Conservation (phyloP, 2,329 filamentous ascomycete species). For the Zymoseptoria ardabiliae region DNA sequence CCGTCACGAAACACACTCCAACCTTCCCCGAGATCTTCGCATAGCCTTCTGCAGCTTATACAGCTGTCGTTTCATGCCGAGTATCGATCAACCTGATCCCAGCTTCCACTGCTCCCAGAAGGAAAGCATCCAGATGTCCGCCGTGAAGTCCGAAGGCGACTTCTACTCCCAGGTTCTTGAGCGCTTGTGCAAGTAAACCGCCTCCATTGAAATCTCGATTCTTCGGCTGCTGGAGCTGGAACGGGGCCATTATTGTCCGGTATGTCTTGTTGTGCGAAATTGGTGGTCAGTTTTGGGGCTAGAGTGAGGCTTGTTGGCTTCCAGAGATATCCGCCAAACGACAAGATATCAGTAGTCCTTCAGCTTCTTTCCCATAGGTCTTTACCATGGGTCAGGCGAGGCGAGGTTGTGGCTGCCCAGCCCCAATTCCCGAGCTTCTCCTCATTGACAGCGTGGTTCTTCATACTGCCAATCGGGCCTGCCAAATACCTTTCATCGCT, state of each 20-base stretch:
- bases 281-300: too few species aligned
- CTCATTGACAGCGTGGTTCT: too few species aligned
- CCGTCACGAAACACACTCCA: slow-evolving; percentile 42
- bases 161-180: slow-evolving; percentile 36
- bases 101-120: slow-evolving; percentile 36
- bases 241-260: slow-evolving; percentile 10
- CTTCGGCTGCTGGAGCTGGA: slow-evolving; percentile 27
- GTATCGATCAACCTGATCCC: slow-evolving; percentile 41
- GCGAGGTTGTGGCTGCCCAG: too few species aligned
- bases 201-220: slow-evolving; percentile 39
- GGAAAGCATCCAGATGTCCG: slow-evolving; percentile 43
- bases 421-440: too few species aligned
- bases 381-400: too few species aligned
- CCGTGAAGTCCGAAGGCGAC: slow-evolving; percentile 44
- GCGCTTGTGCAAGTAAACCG: slow-evolving; percentile 40
- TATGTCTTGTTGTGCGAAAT: neutral
- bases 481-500: too few species aligned
- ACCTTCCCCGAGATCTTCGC: slow-evolving; percentile 38
- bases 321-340: too few species aligned
- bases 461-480: too few species aligned
- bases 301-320: too few species aligned
- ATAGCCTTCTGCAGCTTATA: slow-evolving; percentile 43
- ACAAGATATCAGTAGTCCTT: too few species aligned
- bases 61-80: slow-evolving; percentile 42
- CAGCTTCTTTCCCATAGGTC: too few species aligned